Conservation (phyloP, 768 basidiomycete genomes). For the Mycena epipterygia region DNA sequence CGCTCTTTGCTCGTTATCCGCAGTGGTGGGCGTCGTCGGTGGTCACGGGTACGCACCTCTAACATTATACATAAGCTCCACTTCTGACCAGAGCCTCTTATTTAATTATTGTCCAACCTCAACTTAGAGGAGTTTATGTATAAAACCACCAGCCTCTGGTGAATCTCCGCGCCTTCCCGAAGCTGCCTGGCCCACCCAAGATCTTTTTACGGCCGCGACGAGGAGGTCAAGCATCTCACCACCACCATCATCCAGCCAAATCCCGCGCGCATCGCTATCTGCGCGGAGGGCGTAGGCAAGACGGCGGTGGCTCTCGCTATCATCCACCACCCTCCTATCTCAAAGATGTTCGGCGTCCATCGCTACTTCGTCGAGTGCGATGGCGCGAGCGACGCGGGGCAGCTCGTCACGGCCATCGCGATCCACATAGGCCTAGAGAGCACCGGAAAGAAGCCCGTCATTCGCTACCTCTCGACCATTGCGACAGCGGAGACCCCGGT, state of each 20-base stretch:
- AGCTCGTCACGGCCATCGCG: too few relatives aligned
- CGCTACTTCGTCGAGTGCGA: conserved; percentile 32
- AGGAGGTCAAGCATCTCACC: conserved; percentile 22
- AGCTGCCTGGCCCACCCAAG: conserved; percentile 26
- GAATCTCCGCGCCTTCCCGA: background rate
- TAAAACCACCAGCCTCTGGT: too few relatives aligned
- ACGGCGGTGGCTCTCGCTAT: conserved; percentile 29
- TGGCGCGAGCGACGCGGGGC: conserved; percentile 10
- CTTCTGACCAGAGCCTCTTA: too few relatives aligned
- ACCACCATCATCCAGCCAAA: conserved; percentile 10
- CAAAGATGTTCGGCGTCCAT: background rate
- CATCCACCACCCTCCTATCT: conserved; percentile 7
- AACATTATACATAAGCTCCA: too few relatives aligned
- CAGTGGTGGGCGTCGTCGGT: too few relatives aligned
- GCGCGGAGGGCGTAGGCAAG: conserved; percentile 26
- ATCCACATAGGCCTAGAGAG: conserved; percentile 9
- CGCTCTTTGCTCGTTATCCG: too few relatives aligned
- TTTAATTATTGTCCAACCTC: too few relatives aligned
- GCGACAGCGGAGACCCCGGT: conserved; percentile 12
- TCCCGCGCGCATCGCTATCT: conserved; percentile 21
- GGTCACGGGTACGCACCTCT: too few relatives aligned
- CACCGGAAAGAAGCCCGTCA: conserved; percentile 15
- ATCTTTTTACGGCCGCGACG: conserved; percentile 31
- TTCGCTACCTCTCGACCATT: background rate
- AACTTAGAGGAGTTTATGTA: too few relatives aligned